A percentile compares a stretch with the other conserved stretches of the same genome.
Conservation (phyloP, 495 filamentous ascomycete species). For the Aspergillus saccharolyticus region DNA sequence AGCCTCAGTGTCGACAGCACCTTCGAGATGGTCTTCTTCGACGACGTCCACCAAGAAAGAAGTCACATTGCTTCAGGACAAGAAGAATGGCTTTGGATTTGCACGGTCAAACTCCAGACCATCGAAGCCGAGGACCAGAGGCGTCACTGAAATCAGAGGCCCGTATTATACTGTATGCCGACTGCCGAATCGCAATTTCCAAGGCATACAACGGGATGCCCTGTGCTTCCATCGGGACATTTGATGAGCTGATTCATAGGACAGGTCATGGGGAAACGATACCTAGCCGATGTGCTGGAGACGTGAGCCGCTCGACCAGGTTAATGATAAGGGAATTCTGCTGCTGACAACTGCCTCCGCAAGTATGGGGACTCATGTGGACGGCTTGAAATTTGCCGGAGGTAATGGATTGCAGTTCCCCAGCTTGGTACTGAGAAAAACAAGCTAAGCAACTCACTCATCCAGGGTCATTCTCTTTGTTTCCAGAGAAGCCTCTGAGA, state of each 20-base stretch:
- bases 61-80: constrained; percentile 46
- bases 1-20: constrained; percentile 2
- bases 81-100: constrained; percentile 49
- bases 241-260: background rate
- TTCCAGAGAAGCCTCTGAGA: constrained; percentile 41
- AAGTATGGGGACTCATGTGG: constrained; percentile 51
- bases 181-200: too few relatives aligned
- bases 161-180: constrained; percentile 48
- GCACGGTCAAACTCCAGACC: constrained; percentile 47
- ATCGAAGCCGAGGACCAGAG: constrained; percentile 45
- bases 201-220: background rate
- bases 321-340: background rate
- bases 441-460: background rate
- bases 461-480: constrained; percentile 48
- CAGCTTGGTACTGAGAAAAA: background rate
- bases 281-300: constrained; percentile 48
- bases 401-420: constrained; percentile 22
- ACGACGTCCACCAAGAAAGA: constrained; percentile 15
- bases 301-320: constrained; percentile 27
- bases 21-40: constrained; percentile 17
- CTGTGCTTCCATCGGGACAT: background rate
- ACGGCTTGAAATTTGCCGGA: constrained; percentile 55
- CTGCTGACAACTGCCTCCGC: constrained; percentile 1
- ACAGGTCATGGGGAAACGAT: constrained; percentile 48
- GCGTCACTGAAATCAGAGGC: constrained; percentile 53